phyloP scores from a whole-genome alignment of 139 green algal genomes.

The Choricystis sp. region DNA sequence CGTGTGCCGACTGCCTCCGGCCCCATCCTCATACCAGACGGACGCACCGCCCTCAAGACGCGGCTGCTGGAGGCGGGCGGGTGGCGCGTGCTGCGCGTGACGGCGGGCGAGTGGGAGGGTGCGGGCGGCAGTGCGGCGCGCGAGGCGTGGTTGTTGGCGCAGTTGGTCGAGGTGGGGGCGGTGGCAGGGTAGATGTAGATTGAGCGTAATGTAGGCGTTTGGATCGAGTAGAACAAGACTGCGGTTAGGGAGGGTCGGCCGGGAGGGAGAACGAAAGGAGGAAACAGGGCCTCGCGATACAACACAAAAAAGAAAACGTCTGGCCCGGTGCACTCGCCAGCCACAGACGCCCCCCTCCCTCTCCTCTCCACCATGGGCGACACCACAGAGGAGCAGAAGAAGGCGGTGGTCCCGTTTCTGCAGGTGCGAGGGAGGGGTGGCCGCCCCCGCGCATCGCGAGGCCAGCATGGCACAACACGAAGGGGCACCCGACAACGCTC shows the following conservation, averaged over 20 bases:
- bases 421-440: conserved; percentile 20
- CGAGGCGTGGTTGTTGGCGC: not conserved
- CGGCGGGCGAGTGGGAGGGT: not conserved
- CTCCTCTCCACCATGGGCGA: conserved; percentile 9
- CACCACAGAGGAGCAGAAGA: conserved; percentile 55
- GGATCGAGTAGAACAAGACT: too few relatives aligned
- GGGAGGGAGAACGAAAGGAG: too few relatives aligned
- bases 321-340: too few relatives aligned
- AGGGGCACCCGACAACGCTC: not conserved
- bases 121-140: too few relatives aligned
- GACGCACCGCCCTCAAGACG: not conserved
- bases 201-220: too few relatives aligned
- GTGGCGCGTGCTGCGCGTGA: not conserved
- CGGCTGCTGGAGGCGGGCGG: not conserved
- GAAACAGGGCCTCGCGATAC: too few relatives aligned
- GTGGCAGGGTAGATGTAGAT: too few relatives aligned
- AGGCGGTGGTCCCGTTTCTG: conserved; percentile 44
- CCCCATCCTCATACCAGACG: not conserved
- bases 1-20: not conserved
- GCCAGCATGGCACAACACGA: not conserved
- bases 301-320: too few relatives aligned
- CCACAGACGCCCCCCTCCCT: too few relatives aligned
- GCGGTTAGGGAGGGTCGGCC: too few relatives aligned
- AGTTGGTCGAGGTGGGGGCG: not conserved
- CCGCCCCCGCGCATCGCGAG: not conserved